phyloP scores from a whole-genome alignment of 179 eudicot species.

The Heliamphora pulchella region DNA sequence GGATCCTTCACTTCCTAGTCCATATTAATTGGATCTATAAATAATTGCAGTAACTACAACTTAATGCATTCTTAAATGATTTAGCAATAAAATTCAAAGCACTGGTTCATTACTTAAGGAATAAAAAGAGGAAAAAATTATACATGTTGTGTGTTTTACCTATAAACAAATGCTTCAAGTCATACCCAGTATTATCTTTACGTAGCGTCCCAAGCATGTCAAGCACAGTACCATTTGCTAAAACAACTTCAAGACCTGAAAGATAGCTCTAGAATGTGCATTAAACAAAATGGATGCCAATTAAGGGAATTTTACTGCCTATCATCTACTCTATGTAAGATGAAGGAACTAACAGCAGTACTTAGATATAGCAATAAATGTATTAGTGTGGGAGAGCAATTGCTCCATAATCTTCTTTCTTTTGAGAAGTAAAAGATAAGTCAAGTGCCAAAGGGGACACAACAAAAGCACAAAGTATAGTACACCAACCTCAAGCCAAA shows the following conservation, averaged over 20 bases:
- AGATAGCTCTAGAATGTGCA: constrained; percentile 14
- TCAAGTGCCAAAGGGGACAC: neutral
- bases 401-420: constrained; percentile 8
- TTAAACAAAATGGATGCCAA: constrained; percentile 9
- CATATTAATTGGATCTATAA: constrained; percentile 9
- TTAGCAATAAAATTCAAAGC: neutral
- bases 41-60: neutral
- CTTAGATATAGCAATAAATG: neutral
- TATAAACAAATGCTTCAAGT: constrained; percentile 96
- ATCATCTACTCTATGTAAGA: constrained; percentile 3
- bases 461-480: neutral
- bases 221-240: constrained; percentile 84
- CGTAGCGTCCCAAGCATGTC: constrained; percentile 97
- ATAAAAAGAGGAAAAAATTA: neutral
- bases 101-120: neutral
- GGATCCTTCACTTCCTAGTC: constrained; percentile 93
- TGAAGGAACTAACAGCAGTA: neutral
- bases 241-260: constrained; percentile 93
- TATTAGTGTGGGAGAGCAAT: neutral
- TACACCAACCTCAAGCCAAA: constrained; percentile 3
- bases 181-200: constrained; percentile 98
- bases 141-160: constrained; percentile 34
- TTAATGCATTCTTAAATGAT: neutral
- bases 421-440: neutral
- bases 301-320: neutral